phyloP scores from a whole-genome alignment of 2,329 filamentous ascomycete species.

The Aspergillus versicolor region DNA sequence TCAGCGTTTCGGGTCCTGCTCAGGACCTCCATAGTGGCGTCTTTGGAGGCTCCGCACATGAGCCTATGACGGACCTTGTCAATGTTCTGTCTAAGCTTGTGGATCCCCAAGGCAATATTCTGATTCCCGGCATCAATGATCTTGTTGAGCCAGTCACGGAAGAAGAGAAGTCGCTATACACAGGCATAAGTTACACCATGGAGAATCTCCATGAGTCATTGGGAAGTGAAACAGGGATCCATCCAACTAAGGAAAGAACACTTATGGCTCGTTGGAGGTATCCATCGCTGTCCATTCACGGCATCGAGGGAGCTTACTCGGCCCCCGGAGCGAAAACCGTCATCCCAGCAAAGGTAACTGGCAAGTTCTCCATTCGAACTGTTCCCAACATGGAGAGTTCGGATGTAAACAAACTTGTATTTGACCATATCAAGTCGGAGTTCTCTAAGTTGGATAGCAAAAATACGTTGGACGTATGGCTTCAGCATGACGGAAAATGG shows the following conservation, averaged over 20 bases:
- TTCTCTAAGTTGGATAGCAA: slow-evolving; percentile 88
- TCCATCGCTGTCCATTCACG: slow-evolving; percentile 91
- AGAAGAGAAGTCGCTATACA: slow-evolving; percentile 86
- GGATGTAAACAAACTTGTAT: slow-evolving; percentile 81
- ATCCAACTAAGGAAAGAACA: slow-evolving; percentile 82
- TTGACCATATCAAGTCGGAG: slow-evolving; percentile 76
- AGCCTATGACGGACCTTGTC: slow-evolving; percentile 96
- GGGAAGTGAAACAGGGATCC: slow-evolving; percentile 83
- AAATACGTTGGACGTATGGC: slow-evolving; percentile 78
- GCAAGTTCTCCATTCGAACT: slow-evolving; percentile 97
- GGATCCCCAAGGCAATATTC: slow-evolving; percentile 86
- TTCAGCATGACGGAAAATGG: slow-evolving; percentile 95
- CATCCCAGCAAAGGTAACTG: slow-evolving; percentile 94
- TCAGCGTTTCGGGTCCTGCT: slow-evolving; percentile 86
- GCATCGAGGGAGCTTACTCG: slow-evolving; percentile 91
- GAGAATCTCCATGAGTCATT: slow-evolving; percentile 89
- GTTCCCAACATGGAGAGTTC: slow-evolving; percentile 97
- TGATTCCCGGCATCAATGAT: slow-evolving; percentile 89
- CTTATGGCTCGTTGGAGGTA: slow-evolving; percentile 96
- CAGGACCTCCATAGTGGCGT: slow-evolving; percentile 96
- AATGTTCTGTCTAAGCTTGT: slow-evolving; percentile 80
- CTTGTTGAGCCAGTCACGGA: slow-evolving; percentile 85
- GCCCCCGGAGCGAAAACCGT: slow-evolving; percentile 95
- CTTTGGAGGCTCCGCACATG: slow-evolving; percentile 92
- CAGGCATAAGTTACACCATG: slow-evolving; percentile 92